Evolutionary conservation across 495 filamentous ascomycete genomes (phyloP), one percentile per base, ranked within the genome.

Genomic region (Penicillium malachiteum): DNA sequence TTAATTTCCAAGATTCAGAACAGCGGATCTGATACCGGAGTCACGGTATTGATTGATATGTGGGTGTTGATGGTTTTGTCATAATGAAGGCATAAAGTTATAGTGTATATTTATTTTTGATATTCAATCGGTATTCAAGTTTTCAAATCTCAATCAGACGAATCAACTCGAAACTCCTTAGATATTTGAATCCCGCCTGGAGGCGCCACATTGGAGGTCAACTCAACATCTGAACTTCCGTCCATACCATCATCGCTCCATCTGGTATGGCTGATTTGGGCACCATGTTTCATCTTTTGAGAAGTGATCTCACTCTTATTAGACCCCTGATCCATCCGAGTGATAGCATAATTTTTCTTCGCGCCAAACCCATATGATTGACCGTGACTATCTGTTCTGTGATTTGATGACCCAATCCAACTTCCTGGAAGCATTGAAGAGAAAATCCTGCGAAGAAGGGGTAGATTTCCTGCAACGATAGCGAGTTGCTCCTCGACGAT

Each of bases 401-500:
- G 10, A 37, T 34, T 4, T 8, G 49, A 52, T 7, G 49, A 33
- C 1, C 49, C 49, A 12, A 52, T 2, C 49, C 49, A 52, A 7
- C 12, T 26, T 13, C 26, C n/a, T 1, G 49, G 38, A 10, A 43
- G 11, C 1, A 43, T 5, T 11, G 17, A 10, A 12, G 21, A 31
- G 11, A 34, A 30, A 11, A 52, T 26, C 2, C 12, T 21, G 12
- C 37, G 49, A n/a, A 52, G 49, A 41, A 42, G 49, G 8, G 61
- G 61, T 0, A 64, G 26, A 26, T 64, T 64, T 1, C 35, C 50
- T 0, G 48, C 34, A 35, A 64, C 30, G 17, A 64, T 57, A 16
- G 60, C 57, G 18, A 64, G 50, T 35, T 64, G 49, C 26, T 50
- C 45, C 35, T 64, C 60, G 13, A 64, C 21, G 2, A 59, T 47